Conservation (phyloP, 2,329 filamentous ascomycete species). For the Fusarium continuum region DNA sequence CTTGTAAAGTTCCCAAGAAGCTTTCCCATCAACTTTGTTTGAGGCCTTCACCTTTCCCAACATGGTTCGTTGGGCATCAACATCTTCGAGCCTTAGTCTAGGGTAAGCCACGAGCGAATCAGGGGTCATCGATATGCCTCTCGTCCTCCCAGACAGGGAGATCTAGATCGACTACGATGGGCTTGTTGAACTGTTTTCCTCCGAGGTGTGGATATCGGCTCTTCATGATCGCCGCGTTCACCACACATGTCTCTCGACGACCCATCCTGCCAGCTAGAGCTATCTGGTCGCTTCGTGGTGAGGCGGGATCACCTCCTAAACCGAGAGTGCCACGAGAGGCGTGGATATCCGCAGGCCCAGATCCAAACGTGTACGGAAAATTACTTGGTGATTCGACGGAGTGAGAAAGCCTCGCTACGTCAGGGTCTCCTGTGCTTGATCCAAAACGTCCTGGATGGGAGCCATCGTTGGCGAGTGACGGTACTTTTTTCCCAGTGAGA, state of each 20-base stretch:
- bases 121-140: not conserved
- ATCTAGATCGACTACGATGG: conserved; percentile 84
- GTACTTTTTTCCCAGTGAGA: conserved; percentile 58
- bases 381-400: not conserved
- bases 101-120: conserved; percentile 29
- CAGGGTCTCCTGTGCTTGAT: conserved; percentile 2
- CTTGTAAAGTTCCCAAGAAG: conserved; percentile 11
- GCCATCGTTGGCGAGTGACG: conserved; percentile 60
- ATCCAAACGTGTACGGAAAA: conserved; percentile 19
- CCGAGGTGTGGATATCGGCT: conserved; percentile 70
- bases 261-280: conserved; percentile 55
- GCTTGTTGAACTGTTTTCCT: conserved; percentile 76
- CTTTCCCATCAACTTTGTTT: conserved; percentile 5
- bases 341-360: conserved; percentile 33
- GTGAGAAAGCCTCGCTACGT: not conserved
- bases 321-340: conserved; percentile 39
- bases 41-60: conserved; percentile 14
- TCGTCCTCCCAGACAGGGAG: conserved; percentile 61
- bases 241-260: conserved; percentile 75
- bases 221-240: conserved; percentile 81
- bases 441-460: conserved; percentile 35
- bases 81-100: conserved; percentile 16
- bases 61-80: conserved; percentile 41
- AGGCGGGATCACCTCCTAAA: conserved; percentile 55
- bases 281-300: conserved; percentile 52